Evolutionary conservation across 768 basidiomycete genomes (phyloP).

Genomic region (Albatrellus ellisii): DNA sequence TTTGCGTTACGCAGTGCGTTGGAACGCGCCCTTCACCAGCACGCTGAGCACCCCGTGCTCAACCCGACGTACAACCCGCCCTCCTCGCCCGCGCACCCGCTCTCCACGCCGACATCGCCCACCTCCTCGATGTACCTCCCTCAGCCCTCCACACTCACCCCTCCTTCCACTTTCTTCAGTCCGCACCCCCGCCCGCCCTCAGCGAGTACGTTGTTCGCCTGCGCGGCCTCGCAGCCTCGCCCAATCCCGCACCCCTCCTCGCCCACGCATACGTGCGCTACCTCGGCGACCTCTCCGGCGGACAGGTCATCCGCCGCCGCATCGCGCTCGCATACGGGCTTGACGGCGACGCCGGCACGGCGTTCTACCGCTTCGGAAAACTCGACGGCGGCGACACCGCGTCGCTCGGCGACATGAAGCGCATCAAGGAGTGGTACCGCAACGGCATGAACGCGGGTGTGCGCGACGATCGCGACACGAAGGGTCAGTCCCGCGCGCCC

Average conservation of each 20-base stretch:
- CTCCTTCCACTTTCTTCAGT: constrained; percentile 31
- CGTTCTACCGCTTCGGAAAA: constrained; percentile 60
- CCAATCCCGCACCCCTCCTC: constrained; percentile 40
- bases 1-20: constrained; percentile 28
- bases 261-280: constrained; percentile 79
- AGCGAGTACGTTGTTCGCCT: constrained; percentile 42
- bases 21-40: constrained; percentile 42
- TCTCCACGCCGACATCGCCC: constrained; percentile 54
- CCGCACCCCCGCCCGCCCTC: constrained; percentile 35
- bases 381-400: constrained; percentile 33
- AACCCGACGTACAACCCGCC: constrained; percentile 60
- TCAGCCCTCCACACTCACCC: constrained; percentile 47
- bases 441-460: constrained; percentile 26
- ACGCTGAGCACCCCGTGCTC: constrained; percentile 48
- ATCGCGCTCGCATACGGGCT: constrained; percentile 59
- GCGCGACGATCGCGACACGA: constrained; percentile 19
- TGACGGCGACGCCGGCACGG: constrained; percentile 37
- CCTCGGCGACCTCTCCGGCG: constrained; percentile 70
- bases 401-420: constrained; percentile 47
- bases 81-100: constrained; percentile 48
- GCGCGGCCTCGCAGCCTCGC: constrained; percentile 28
- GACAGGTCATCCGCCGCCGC: constrained; percentile 51
- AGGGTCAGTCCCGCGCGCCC: constrained; percentile 15
- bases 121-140: constrained; percentile 39
- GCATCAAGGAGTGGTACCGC: constrained; percentile 63